Percentiles rank a stretch among this genome's conserved stretches.
phyloP scores from a whole-genome alignment of 2,329 filamentous ascomycete species.

The Dryadomyces quercivorus region DNA sequence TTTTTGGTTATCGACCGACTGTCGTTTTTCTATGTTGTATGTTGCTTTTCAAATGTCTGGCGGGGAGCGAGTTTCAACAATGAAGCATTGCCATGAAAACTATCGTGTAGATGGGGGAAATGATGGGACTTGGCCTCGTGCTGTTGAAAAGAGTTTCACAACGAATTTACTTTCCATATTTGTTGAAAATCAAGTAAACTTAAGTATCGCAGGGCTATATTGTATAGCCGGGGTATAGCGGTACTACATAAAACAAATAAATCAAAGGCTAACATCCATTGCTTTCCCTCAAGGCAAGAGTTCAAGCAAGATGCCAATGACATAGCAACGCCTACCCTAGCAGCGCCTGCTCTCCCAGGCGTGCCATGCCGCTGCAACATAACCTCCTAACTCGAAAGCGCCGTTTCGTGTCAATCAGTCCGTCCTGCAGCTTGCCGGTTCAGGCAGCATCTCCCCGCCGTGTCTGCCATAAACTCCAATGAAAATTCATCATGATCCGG shows the following conservation, averaged over 20 bases:
- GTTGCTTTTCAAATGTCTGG: background rate
- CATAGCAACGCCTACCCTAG: background rate
- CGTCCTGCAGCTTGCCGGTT: background rate
- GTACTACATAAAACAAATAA: background rate
- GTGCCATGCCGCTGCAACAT: too few relatives aligned
- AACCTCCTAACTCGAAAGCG: too few relatives aligned
- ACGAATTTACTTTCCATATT: too few relatives aligned
- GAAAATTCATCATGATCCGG: too few relatives aligned
- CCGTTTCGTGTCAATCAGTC: background rate
- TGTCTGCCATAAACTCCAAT: background rate
- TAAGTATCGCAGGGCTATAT: background rate
- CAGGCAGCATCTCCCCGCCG: background rate
- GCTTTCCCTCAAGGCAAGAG: background rate
- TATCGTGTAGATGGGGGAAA: too few relatives aligned
- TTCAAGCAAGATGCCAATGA: background rate
- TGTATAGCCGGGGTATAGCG: background rate
- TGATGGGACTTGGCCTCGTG: too few relatives aligned
- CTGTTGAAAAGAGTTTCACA: too few relatives aligned
- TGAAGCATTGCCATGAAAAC: background rate
- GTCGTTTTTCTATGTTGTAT: too few relatives aligned
- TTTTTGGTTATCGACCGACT: background rate
- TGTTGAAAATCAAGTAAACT: too few relatives aligned
- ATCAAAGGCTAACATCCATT: background rate
- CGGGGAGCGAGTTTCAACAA: background rate
- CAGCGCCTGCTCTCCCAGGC: too few relatives aligned